Conservation (phyloP, 2,329 filamentous ascomycete genomes). For the Ophiostoma sp. region DNA sequence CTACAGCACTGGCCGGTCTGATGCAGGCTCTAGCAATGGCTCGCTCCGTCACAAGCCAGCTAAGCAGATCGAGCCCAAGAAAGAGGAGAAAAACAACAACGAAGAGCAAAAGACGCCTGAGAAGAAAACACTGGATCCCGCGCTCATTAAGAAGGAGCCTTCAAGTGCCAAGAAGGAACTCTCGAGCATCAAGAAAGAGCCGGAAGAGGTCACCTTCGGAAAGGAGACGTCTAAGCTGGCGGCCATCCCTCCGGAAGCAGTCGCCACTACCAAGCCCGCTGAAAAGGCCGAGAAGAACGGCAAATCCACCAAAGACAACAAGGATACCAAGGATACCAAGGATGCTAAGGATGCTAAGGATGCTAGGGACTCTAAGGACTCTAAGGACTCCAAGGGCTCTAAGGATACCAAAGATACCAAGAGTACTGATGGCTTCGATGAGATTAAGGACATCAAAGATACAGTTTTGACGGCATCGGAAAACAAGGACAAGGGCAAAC, state of each 20-base stretch:
- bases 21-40: neutral
- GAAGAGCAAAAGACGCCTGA: neutral
- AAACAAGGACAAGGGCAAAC: neutral
- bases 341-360: neutral
- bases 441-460: neutral
- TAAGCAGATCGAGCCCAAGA: neutral
- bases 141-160: neutral
- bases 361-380: neutral
- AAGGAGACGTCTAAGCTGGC: neutral
- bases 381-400: neutral
- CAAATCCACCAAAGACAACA: neutral
- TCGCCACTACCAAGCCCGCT: neutral
- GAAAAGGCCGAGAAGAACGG: neutral
- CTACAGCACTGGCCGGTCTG: neutral
- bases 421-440: too few species aligned
- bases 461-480: neutral
- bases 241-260: neutral
- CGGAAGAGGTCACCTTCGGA: neutral
- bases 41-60: neutral
- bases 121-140: neutral
- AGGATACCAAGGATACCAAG: neutral
- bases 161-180: neutral
- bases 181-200: slow-evolving; percentile 5
- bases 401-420: neutral
- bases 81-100: neutral